Base-by-base conservation (phyloP, 352 stramenopile genomes). In the Phytophthora pisi region DNA sequence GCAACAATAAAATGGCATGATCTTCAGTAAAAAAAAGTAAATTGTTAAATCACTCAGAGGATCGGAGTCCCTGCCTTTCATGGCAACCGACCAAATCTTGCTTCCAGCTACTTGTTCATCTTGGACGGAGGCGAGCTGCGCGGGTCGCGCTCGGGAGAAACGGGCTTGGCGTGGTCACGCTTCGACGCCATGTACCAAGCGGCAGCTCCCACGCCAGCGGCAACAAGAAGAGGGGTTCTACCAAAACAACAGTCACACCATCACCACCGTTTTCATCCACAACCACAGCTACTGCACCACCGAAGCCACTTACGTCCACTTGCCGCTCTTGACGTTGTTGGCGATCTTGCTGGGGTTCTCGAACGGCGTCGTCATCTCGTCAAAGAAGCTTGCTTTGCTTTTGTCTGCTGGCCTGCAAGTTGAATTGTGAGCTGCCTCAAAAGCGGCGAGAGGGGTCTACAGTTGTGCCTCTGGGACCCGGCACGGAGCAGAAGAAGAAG, bases 161-260 rank as follows among this genome's bases (percentile, higher is more conserved):
- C 40, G 0, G 40, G 53, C 8, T 72, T 52, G 26, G 26, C 34
- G 10, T 63, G 43, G 8, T 78, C 58, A 31, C 61, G 70, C 11
- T 64, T 53, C 55, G 70, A 67, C 26, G 46, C 51, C 62, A 81
- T 72, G 54, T 77, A 81, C 70, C 66, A 81, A 34, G 63, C 51
- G 6, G 53, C 66, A 30, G 63, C 68, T 50, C 70, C 74, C 23
- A 77, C 40, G 18, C 72, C 72, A 45, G 64, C 72, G 36, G 62
- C 61, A 28, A 72, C 61, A 28, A 81, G 47, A 49, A 77, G 45
- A 2, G 66, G 62, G 5, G 56, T 64, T 6, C 59, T 78, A 60
- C 20, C 15, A 15, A 45, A 57, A 51, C 15, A 28, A 49, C 43
- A 16, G 20, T 20, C 40, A 45, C 18, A 23, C 4, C 11, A 50